phyloP scores from a whole-genome alignment of 1,139 yeast species.

The Nakaseomyces nivariensis region DNA sequence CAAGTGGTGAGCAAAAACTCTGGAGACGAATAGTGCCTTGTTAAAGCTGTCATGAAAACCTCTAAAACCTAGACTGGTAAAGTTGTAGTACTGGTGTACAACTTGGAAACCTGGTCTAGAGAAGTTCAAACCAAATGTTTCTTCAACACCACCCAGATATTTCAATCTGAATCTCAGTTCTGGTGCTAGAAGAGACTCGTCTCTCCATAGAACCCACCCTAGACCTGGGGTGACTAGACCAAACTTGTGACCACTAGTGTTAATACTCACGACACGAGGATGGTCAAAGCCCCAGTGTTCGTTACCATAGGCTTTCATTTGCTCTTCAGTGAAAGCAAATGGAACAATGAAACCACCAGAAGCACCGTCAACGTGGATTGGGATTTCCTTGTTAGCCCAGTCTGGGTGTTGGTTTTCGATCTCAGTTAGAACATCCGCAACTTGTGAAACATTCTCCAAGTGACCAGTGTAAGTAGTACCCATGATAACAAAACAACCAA shows the following conservation, averaged over 20 bases:
- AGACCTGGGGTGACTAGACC: conserved; percentile 85
- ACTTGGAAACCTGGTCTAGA: conserved; percentile 92
- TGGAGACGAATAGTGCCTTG: conserved; percentile 38
- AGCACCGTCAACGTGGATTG: conserved; percentile 92
- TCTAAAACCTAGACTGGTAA: conserved; percentile 55
- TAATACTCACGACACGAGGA: conserved; percentile 71
- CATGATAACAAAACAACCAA: conserved; percentile 79
- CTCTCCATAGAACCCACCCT: conserved; percentile 88
- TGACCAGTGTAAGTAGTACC: conserved; percentile 94
- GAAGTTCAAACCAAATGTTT: conserved; percentile 76
- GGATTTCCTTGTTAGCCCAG: conserved; percentile 49
- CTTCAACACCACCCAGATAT: conserved; percentile 84
- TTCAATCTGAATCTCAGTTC: conserved; percentile 67
- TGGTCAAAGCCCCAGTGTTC: conserved; percentile 70
- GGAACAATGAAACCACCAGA: conserved; percentile 88
- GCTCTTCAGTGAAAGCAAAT: conserved; percentile 58
- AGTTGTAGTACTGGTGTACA: conserved; percentile 75
- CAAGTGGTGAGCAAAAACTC: conserved; percentile 20
- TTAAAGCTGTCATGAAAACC: conserved; percentile 62
- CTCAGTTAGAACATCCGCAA: conserved; percentile 53
- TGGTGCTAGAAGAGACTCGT: conserved; percentile 52
- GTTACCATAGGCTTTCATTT: conserved; percentile 13
- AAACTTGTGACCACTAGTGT: conserved; percentile 91
- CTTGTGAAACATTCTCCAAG: conserved; percentile 64
- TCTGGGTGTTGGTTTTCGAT: conserved; percentile 37